Evolutionary conservation across 805 yeast species (phyloP), one percentile per base, ranked within the genome.

Genomic region (Metschnikowia peoriensis): DNA sequence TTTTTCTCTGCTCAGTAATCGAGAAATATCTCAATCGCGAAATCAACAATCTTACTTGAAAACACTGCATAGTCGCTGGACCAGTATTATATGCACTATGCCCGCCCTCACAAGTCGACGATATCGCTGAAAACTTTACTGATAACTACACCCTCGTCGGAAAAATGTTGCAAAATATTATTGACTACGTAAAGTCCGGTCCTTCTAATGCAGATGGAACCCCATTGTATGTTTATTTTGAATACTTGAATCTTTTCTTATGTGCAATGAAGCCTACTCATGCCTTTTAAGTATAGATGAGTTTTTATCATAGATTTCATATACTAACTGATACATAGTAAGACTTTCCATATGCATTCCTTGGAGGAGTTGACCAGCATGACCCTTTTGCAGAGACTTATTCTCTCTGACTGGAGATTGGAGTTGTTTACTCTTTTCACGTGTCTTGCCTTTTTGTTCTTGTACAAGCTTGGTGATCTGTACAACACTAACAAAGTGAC

Each of bases 381-480:
- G 82, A 71, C 87, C 1, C 27, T 90, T 47, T 42, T 72, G 46
- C 78, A 85, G 60, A 83, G 97, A 63, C 50, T 88, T 40, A 59
- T 61, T 53, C 59, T 71, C 29, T 85, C 87, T 67, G 84, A 88
- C 69, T 94, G 97, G 97, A 75, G 75, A 42, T 77, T 86, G 63
- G 99, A 93, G 74, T 38, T 75, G 29, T 61, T 79, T 54, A 82
- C 89, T 27, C 22, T 85, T 14, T 76, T 71, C 11, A 67, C 85
- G 53, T 77, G 88, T 46, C 58, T 71, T 0, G 68, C 68, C 2
- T 83, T 86, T 60, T 70, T 80, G 17, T 52, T 73, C 1, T 65
- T 82, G 38, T 88, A 79, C 75, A 72, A 70, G 56, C 47, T 76
- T 51, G 98, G 97, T 52, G 77, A 80, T 40, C 61, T 62, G 39